Evolutionary conservation across 768 basidiomycete genomes (phyloP).

Genomic region (Glaciozyma martinii): DNA sequence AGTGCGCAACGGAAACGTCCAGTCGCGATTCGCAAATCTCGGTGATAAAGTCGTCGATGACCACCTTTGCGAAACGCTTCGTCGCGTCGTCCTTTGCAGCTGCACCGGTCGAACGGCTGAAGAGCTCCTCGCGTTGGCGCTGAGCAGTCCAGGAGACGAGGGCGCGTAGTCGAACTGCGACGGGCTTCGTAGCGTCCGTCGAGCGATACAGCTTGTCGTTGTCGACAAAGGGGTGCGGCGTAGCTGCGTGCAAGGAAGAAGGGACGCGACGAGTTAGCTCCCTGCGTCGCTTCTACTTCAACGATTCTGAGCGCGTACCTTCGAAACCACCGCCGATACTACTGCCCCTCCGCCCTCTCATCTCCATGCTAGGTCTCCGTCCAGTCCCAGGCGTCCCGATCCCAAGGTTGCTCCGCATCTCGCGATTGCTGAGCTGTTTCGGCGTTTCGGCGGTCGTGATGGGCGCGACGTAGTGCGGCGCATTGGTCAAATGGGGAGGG

Average conservation of each 20-base stretch:
- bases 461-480: background rate
- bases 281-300: background rate
- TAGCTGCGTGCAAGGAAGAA: background rate
- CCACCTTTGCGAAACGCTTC: slow-evolving; percentile 7
- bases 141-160: slow-evolving; percentile 28
- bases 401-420: slow-evolving; percentile 18
- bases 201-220: slow-evolving; percentile 28
- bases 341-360: slow-evolving; percentile 21
- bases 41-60: slow-evolving; percentile 16
- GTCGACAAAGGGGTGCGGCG: slow-evolving; percentile 22
- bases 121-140: slow-evolving; percentile 11
- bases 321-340: slow-evolving; percentile 21
- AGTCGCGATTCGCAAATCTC: slow-evolving; percentile 16
- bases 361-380: slow-evolving; percentile 14
- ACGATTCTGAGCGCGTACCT: background rate
- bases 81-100: background rate
- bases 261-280: background rate
- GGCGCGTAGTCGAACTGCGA: slow-evolving; percentile 15
- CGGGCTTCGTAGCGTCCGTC: slow-evolving; percentile 16
- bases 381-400: background rate
- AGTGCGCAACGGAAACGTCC: slow-evolving; percentile 18
- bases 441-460: slow-evolving; percentile 18
- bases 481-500: slow-evolving; percentile 1
- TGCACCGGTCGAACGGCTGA: background rate
- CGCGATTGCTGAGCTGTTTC: slow-evolving; percentile 21